Conservation (phyloP, 352 stramenopile species). For the Phytophthora crassamura region DNA sequence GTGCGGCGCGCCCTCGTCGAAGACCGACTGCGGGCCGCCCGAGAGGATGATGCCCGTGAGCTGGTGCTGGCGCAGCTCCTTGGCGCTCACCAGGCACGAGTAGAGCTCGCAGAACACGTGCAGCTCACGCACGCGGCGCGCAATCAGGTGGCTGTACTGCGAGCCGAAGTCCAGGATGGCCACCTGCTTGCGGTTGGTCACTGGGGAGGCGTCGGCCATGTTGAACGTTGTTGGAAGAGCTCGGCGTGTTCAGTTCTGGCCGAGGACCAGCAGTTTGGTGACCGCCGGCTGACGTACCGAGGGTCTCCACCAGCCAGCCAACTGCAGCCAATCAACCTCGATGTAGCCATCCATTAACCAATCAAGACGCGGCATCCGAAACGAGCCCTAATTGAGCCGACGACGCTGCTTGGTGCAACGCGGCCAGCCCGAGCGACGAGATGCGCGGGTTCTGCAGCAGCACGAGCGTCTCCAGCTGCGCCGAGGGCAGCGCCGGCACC, state of each 20-base stretch:
- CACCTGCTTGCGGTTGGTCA: slow-evolving; percentile 95
- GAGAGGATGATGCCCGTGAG: slow-evolving; percentile 98
- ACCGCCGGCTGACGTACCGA: slow-evolving; percentile 9
- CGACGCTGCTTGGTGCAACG: slow-evolving; percentile 31
- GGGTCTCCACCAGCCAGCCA: slow-evolving; percentile 22
- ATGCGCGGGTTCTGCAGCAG: slow-evolving; percentile 57
- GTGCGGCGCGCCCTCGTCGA: slow-evolving; percentile 96
- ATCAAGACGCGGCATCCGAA: slow-evolving; percentile 35
- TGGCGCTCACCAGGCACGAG: slow-evolving; percentile 94
- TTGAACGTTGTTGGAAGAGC: slow-evolving; percentile 31
- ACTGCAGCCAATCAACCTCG: too few species aligned
- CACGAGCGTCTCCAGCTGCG: slow-evolving; percentile 58
- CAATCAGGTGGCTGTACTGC: slow-evolving; percentile 99
- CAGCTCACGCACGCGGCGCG: slow-evolving; percentile 96
- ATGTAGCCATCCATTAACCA: slow-evolving; percentile 36
- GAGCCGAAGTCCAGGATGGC: slow-evolving; percentile 99
- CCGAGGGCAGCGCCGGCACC: slow-evolving; percentile 49
- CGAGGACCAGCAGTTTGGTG: slow-evolving; percentile 2
- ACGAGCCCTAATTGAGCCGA: slow-evolving; percentile 20
- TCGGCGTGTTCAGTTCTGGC: slow-evolving; percentile 39
- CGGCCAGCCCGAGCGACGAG: slow-evolving; percentile 36
- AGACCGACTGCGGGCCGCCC: slow-evolving; percentile 96
- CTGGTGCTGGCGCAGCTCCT: slow-evolving; percentile 94
- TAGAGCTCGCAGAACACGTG: slow-evolving; percentile 99
- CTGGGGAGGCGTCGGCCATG: slow-evolving; percentile 75